Conservation (phyloP, 495 filamentous ascomycete genomes). For the Rhypophila decipiens region DNA sequence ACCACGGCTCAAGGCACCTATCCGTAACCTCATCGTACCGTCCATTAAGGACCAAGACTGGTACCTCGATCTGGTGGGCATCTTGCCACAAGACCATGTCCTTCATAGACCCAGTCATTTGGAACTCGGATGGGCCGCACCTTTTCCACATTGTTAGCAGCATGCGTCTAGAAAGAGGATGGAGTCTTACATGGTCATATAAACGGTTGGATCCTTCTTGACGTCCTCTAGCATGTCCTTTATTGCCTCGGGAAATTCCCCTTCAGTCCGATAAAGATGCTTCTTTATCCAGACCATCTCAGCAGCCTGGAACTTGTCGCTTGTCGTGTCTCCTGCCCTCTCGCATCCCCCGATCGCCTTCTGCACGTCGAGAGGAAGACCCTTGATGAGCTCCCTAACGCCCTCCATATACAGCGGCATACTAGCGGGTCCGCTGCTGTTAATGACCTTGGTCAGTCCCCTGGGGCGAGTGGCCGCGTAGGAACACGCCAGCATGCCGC, state of each 20-base stretch:
- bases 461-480: slow-evolving; percentile 11
- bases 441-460: background rate
- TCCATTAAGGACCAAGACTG: slow-evolving; percentile 41
- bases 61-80: slow-evolving; percentile 28
- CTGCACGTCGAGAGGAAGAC: background rate
- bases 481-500: slow-evolving; percentile 41
- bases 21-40: slow-evolving; percentile 40
- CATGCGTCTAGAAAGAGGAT: background rate
- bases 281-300: slow-evolving; percentile 7
- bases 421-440: slow-evolving; percentile 5
- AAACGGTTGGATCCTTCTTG: slow-evolving; percentile 13
- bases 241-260: slow-evolving; percentile 9
- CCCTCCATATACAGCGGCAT: slow-evolving; percentile 2
- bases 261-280: slow-evolving; percentile 12
- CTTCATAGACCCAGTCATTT: slow-evolving; percentile 35
- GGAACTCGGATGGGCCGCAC: slow-evolving; percentile 35
- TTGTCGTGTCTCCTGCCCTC: slow-evolving; percentile 3
- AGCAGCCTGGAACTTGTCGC: slow-evolving; percentile 12
- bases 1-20: slow-evolving; percentile 30
- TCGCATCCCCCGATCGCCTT: slow-evolving; percentile 2
- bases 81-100: slow-evolving; percentile 23
- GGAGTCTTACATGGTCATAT: slow-evolving; percentile 17
- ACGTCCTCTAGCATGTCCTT: slow-evolving; percentile 7
- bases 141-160: background rate
- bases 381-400: background rate